These are phyloP conservation scores for Bruguiera parviflora DNA, from an alignment of 345 rosid species.

Conservation along the genomic window DNA sequence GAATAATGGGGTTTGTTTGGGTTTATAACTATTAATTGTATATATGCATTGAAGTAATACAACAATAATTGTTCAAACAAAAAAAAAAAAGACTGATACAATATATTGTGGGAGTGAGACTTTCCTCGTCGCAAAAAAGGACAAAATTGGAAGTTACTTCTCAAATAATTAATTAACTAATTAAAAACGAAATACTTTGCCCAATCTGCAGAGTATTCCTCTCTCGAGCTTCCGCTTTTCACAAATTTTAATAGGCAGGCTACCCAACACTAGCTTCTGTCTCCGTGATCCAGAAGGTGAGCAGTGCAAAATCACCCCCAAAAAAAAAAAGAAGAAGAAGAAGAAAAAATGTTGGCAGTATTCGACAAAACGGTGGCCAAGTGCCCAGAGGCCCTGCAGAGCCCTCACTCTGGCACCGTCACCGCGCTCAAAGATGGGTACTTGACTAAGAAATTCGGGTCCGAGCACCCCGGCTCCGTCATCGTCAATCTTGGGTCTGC, in stretches of 20 bases:
- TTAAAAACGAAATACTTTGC: too few relatives aligned
- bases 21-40: too few relatives aligned
- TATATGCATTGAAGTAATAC: too few relatives aligned
- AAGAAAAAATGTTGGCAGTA: slow-evolving; percentile 62
- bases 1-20: too few relatives aligned
- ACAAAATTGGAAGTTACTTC: neutral
- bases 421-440: slow-evolving; percentile 64
- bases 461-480: slow-evolving; percentile 52
- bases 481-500: slow-evolving; percentile 73
- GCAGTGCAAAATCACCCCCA: too few relatives aligned
- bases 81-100: too few relatives aligned
- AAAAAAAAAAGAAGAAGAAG: too few relatives aligned
- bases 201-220: too few relatives aligned
- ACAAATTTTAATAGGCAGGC: too few relatives aligned
- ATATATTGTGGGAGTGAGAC: too few relatives aligned
- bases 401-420: slow-evolving; percentile 44
- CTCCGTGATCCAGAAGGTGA: neutral
- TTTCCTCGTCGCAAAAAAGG: neutral
- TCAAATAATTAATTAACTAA: neutral
- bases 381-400: slow-evolving; percentile 70
- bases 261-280: neutral
- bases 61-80: too few relatives aligned
- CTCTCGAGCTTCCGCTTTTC: too few relatives aligned
- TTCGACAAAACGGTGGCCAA: slow-evolving; percentile 84
- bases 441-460: slow-evolving; percentile 56